Conservation (phyloP, 345 rosid genomes). For the Citrus hindsii region DNA sequence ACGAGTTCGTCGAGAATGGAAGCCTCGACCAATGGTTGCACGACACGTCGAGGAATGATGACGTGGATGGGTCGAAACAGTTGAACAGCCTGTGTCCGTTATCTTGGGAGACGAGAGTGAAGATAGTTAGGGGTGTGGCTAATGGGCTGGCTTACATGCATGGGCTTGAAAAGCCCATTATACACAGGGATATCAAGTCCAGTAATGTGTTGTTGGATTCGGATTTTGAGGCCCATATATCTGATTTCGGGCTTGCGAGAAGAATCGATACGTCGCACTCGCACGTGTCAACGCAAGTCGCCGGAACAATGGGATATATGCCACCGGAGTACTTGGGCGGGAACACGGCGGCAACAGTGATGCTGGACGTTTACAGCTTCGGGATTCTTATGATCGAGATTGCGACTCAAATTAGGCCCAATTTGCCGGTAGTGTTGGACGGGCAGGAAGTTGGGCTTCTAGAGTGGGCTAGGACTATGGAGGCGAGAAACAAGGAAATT, state of each 20-base stretch:
- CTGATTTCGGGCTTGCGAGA: conserved; percentile 85
- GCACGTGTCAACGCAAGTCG: conserved; percentile 89
- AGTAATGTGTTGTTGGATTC: conserved; percentile 69
- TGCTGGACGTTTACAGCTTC: conserved; percentile 77
- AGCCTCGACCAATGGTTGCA: conserved; percentile 82
- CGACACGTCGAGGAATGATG: conserved; percentile 29
- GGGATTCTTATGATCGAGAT: conserved; percentile 81
- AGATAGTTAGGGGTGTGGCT: conserved; percentile 53
- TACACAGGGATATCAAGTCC: conserved; percentile 86
- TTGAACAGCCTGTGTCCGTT: conserved; percentile 21
- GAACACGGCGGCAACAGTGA: conserved; percentile 52
- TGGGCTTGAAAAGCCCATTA: conserved; percentile 58
- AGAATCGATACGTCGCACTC: conserved; percentile 43
- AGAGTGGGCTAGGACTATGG: conserved; percentile 52
- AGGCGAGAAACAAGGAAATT: conserved; percentile 27
- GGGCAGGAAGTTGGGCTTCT: conserved; percentile 46
- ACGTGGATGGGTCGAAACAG: conserved; percentile 1
- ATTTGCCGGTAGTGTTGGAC: conserved; percentile 37
- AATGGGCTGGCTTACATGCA: conserved; percentile 70
- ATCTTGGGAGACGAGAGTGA: conserved; percentile 57
- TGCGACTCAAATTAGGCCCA: conserved; percentile 60
- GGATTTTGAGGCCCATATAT: conserved; percentile 59
- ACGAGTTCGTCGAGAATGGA: conserved; percentile 70
- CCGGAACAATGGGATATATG: conserved; percentile 97
- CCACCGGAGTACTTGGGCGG: conserved; percentile 93